A percentile compares a stretch with the other conserved stretches of the same genome.
Evolutionary conservation across 2,329 filamentous ascomycete species (phyloP).

Genomic region (Microcera coccophila): DNA sequence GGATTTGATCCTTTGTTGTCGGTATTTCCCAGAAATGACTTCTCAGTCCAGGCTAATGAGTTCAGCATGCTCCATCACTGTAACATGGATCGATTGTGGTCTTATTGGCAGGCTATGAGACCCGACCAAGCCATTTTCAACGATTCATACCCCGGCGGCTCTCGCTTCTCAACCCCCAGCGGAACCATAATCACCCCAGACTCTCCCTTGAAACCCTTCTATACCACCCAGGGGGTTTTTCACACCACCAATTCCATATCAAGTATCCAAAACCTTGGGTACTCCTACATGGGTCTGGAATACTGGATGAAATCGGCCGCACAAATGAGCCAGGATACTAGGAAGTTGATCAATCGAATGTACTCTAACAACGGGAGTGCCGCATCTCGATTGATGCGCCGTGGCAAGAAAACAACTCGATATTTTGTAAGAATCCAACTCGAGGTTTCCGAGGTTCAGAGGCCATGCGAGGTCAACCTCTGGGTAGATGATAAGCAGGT

Average conservation of each 20-base stretch:
- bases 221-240: constrained; percentile 34
- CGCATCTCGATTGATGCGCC: constrained; percentile 4
- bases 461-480: constrained; percentile 34
- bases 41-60: neutral
- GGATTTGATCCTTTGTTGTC: constrained; percentile 47
- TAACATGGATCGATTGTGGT: constrained; percentile 62
- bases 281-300: constrained; percentile 37
- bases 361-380: constrained; percentile 21
- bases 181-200: constrained; percentile 40
- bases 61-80: constrained; percentile 45
- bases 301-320: constrained; percentile 30
- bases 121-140: constrained; percentile 35
- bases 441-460: constrained; percentile 33
- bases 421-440: constrained; percentile 36
- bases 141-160: constrained; percentile 31
- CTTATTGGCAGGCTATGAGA: constrained; percentile 48
- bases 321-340: constrained; percentile 31
- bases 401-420: constrained; percentile 21
- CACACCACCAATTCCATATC: constrained; percentile 40
- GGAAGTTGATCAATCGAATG: constrained; percentile 31
- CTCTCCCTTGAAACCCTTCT: constrained; percentile 50
- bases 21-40: constrained; percentile 10
- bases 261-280: constrained; percentile 35
- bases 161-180: constrained; percentile 39
- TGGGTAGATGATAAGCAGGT: constrained; percentile 31